Evolutionary conservation across 352 stramenopile genomes (phyloP).

Genomic region (Phytophthora foliorum): DNA sequence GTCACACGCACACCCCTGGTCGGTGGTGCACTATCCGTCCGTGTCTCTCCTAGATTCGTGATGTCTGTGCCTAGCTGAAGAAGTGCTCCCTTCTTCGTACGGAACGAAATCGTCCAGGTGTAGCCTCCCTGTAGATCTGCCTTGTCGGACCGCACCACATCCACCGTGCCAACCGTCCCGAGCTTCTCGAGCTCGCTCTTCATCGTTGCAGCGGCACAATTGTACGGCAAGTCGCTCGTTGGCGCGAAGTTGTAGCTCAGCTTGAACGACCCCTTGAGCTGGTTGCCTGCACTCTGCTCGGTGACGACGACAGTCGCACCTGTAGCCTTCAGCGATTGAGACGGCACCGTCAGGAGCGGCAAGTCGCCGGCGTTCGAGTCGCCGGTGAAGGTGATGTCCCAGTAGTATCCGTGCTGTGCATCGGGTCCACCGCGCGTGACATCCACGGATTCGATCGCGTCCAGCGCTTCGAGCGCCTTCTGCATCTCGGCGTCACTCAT

Average conservation of each 20-base stretch:
- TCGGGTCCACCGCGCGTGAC: conserved; percentile 67
- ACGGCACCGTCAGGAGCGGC: conserved; percentile 60
- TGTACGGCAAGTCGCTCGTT: conserved; percentile 81
- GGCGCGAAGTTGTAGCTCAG: conserved; percentile 52
- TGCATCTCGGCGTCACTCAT: conserved; percentile 78
- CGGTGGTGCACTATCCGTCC: conserved; percentile 43
- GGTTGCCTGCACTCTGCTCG: conserved; percentile 60
- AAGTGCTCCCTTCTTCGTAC: conserved; percentile 71
- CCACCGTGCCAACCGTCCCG: conserved; percentile 58
- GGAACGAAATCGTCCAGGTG: conserved; percentile 96
- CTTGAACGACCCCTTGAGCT: conserved; percentile 76
- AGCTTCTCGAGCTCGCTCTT: conserved; percentile 67
- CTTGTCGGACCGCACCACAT: conserved; percentile 62
- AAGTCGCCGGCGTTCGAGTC: conserved; percentile 72
- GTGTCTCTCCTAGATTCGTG: conserved; percentile 58
- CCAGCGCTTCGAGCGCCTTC: conserved; percentile 62
- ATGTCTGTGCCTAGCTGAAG: conserved; percentile 41
- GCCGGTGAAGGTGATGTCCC: conserved; percentile 85
- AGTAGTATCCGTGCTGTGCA: conserved; percentile 73
- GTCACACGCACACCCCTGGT: conserved; percentile 66
- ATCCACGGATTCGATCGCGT: conserved; percentile 67
- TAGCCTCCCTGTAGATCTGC: conserved; percentile 90
- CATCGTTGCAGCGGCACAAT: conserved; percentile 82
- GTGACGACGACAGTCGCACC: conserved; percentile 51
- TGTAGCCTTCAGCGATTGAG: conserved; percentile 43